Evolutionary conservation across 2,329 filamentous ascomycete genomes (phyloP), one percentile per base, ranked within the genome.

Genomic region (Exophiala oligosperma): DNA sequence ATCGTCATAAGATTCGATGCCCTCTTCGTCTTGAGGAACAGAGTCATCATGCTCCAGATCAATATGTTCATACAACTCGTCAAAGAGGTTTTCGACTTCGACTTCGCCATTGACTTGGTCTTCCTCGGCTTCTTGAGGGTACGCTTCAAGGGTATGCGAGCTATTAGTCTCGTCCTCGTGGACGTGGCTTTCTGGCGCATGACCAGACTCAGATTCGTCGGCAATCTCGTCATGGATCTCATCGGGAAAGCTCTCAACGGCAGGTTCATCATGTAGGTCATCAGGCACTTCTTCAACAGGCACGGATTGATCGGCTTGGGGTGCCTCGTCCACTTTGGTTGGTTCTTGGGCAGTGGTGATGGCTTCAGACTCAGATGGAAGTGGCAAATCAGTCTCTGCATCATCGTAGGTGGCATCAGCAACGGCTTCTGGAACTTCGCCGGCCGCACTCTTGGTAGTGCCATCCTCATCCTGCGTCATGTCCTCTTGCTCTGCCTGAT

Each of bases 81-180:
- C 49, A 8, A 52, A 44, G 40, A 47, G 28, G 12, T 51, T 21
- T 32, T 24, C 49, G 11, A 17, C 52, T 7, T 56, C 53, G 41
- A 21, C 24, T 37, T 35, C 47, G 21, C 9, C 61, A 41, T 24
- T 32, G 38, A 12, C 23, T 35, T 57, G 7, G 11, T 38, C 23
- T 21, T 47, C 21, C 14, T 48, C 50, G 14, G 32, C 14, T 6
- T 55, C 53, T 3, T 29, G 52, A 9, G 11, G 3, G 8, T 62
- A 56, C 24, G 52, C 60, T 35, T 62, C 47, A 7, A 60, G 29
- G n/a, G 57, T 59, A 49, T 62, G 60, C 26, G 60, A 59, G 49
- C 58, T 64, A 38, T 56, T 61, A 4, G 51, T 55, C 26, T 56
- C 56, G 44, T 57, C 32, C 32, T 64, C 59, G 21, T 52, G 46